A percentile compares a stretch with the other conserved stretches of the same genome.
Evolutionary conservation across 169 alveolate species (phyloP).

Genomic region (Haemoproteus tartakovskyi): DNA sequence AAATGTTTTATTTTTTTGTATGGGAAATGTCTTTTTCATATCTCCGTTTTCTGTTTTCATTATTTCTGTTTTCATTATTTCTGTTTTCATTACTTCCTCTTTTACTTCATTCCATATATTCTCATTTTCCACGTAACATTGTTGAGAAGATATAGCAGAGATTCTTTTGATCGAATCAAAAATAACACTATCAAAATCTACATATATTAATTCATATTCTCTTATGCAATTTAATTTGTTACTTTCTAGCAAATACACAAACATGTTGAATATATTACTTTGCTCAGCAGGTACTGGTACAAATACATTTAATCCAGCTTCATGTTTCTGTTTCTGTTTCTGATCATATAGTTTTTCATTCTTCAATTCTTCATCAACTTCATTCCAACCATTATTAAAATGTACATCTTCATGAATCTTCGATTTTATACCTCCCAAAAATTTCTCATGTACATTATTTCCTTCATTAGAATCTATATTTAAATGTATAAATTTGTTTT

Average conservation of each 20-base stretch:
- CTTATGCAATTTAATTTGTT: conserved; percentile 25
- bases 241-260: conserved; percentile 33
- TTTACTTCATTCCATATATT: too few relatives aligned
- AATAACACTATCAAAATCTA: conserved; percentile 18
- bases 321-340: too few relatives aligned
- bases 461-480: not conserved
- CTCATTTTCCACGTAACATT: not conserved
- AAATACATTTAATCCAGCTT: too few relatives aligned
- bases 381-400: not conserved
- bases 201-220: conserved; percentile 23
- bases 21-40: too few relatives aligned
- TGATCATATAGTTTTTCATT: not conserved
- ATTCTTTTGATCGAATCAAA: conserved; percentile 44
- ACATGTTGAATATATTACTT: conserved; percentile 1
- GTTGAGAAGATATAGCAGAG: not conserved
- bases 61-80: not conserved
- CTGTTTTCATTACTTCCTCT: not conserved
- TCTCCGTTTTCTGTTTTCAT: not conserved
- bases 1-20: too few relatives aligned
- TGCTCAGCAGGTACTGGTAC: not conserved
- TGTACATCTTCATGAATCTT: not conserved
- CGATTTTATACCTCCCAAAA: conserved; percentile 9
- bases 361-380: not conserved
- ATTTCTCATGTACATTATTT: not conserved
- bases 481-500: not conserved